These are phyloP conservation scores for Eucalyptus pauciflora DNA, from an alignment of 345 rosid species.

Conservation along the genomic window DNA sequence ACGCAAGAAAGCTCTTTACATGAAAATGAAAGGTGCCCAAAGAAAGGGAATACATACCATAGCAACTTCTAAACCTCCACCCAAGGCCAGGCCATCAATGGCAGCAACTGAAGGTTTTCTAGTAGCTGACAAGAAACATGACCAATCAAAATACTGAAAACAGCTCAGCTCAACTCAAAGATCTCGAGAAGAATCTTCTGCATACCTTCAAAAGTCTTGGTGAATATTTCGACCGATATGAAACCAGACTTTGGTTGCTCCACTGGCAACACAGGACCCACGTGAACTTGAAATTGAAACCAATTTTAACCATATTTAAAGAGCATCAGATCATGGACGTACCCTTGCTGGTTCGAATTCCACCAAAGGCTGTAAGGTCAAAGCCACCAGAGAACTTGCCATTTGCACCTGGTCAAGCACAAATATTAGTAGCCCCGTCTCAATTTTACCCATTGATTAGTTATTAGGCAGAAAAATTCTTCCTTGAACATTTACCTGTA, in stretches of 20 bases:
- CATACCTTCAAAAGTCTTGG: conserved; percentile 71
- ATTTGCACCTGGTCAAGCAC: conserved; percentile 48
- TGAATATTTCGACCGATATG: conserved; percentile 50
- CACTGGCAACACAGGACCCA: conserved; percentile 15
- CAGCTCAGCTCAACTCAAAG: neutral
- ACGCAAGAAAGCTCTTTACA: neutral
- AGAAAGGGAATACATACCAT: conserved; percentile 35
- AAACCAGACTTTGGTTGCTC: conserved; percentile 47
- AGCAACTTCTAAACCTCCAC: conserved; percentile 94
- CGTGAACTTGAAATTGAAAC: neutral
- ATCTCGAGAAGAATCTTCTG: neutral
- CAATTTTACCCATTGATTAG: neutral
- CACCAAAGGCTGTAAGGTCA: conserved; percentile 70
- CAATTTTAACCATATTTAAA: neutral
- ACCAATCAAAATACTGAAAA: neutral
- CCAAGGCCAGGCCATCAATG: conserved; percentile 93
- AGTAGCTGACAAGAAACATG: conserved; percentile 34
- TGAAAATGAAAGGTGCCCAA: neutral
- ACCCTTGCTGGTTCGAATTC: conserved; percentile 49
- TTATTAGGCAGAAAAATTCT: neutral
- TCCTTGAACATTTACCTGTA: conserved; percentile 27
- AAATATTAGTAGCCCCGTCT: neutral
- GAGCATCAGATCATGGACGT: neutral
- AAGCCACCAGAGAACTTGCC: conserved; percentile 95
- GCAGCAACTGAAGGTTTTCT: conserved; percentile 97